A percentile compares a stretch with the other conserved stretches of the same genome.
Conservation (phyloP, 148 eudicot species). For the Chenopodium formosanum region DNA sequence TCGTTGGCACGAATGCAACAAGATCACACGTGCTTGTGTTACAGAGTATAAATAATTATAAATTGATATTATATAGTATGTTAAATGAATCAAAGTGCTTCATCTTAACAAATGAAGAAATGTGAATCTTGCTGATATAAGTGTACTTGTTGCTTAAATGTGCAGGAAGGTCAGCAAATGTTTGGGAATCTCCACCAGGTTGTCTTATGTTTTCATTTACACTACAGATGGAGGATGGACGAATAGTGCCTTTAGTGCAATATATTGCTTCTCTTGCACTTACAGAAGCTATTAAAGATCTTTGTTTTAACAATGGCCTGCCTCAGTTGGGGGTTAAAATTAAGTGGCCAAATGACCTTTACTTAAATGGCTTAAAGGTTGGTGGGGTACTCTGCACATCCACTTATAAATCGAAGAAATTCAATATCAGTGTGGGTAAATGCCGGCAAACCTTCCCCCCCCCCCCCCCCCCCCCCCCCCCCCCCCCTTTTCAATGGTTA, state of each 20-base stretch:
- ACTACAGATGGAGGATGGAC: constrained; percentile 84
- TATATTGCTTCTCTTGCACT: constrained; percentile 87
- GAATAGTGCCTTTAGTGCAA: constrained; percentile 74
- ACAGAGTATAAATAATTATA: no score
- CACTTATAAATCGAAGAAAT: constrained; percentile 74
- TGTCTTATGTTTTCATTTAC: constrained; percentile 82
- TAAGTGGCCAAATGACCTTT: constrained; percentile 98
- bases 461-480: background rate
- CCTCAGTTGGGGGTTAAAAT: constrained; percentile 79
- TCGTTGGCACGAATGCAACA: no score
- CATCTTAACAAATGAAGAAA: no score
- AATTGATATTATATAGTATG: no score
- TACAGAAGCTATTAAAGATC: constrained; percentile 77
- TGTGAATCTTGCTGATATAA: background rate
- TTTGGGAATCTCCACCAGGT: constrained; percentile 88
- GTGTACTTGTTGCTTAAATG: background rate
- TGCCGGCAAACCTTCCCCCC: background rate
- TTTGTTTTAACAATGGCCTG: constrained; percentile 47
- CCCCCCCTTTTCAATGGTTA: background rate
- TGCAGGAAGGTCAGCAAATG: constrained; percentile 78
- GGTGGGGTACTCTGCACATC: constrained; percentile 98
- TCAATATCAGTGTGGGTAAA: constrained; percentile 88
- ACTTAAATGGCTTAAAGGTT: constrained; percentile 81
- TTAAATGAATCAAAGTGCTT: no score
- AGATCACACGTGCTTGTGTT: no score